These are phyloP conservation scores for Panus rudis DNA, from an alignment of 768 basidiomycete species.

Conservation along the genomic window DNA sequence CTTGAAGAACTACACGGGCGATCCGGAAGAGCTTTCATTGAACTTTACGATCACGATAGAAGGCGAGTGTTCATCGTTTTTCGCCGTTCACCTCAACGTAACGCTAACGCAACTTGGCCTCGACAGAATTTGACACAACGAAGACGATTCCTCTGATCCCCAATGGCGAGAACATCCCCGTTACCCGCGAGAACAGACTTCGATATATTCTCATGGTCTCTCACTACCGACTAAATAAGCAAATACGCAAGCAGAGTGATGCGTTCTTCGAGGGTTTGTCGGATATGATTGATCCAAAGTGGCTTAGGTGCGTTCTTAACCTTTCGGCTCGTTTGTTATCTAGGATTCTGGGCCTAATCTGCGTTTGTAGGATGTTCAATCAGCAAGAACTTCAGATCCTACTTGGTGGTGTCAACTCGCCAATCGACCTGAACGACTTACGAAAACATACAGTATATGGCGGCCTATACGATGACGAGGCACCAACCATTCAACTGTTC, in stretches of 20 bases:
- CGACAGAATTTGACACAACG: constrained; percentile 73
- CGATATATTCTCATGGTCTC: constrained; percentile 87
- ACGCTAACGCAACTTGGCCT: too few species aligned
- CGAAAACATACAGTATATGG: constrained; percentile 74
- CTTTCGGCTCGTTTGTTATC: neutral
- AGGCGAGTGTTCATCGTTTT: constrained; percentile 45
- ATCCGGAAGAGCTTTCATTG: constrained; percentile 81
- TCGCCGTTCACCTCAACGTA: too few species aligned
- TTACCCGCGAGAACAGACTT: constrained; percentile 84
- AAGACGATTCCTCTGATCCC: constrained; percentile 73
- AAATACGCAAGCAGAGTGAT: constrained; percentile 78
- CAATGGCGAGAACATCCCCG: constrained; percentile 73
- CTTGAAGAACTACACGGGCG: constrained; percentile 85
- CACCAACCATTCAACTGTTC: constrained; percentile 68
- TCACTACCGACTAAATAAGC: constrained; percentile 80
- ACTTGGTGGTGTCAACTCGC: constrained; percentile 81
- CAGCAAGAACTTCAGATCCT: constrained; percentile 92
- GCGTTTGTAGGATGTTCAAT: constrained; percentile 78
- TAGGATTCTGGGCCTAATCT: neutral
- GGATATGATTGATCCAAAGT: constrained; percentile 87
- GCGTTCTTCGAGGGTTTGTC: constrained; percentile 90
- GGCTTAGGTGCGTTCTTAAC: constrained; percentile 51
- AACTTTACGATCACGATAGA: constrained; percentile 87
- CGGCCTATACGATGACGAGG: constrained; percentile 64
- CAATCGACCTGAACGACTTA: constrained; percentile 80